phyloP scores from a whole-genome alignment of 257 asterid species.

The Solanum dulcamara region DNA sequence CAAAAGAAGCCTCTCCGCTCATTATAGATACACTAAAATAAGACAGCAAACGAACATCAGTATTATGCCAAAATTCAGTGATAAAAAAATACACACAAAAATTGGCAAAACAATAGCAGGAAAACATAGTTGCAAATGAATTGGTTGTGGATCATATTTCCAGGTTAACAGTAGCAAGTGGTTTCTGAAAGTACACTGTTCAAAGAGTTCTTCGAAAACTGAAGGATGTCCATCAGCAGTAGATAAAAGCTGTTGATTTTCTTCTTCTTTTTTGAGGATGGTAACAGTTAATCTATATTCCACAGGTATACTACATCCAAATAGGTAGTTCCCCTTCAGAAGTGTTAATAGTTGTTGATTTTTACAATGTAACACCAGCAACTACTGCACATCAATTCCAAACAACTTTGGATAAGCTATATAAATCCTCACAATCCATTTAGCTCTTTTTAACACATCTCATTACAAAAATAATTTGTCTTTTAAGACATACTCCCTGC shows the following conservation, averaged over 20 bases:
- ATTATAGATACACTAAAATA: slow-evolving; percentile 62
- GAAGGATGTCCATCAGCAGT: background rate
- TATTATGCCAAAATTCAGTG: background rate
- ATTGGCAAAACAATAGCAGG: background rate
- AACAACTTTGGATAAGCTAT: background rate
- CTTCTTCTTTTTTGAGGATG: background rate
- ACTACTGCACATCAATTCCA: background rate
- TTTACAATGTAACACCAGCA: background rate
- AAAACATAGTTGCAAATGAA: background rate
- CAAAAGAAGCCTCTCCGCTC: slow-evolving; percentile 75
- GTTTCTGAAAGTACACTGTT: background rate
- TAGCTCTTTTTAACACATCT: background rate
- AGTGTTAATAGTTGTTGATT: background rate
- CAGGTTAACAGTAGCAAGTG: background rate
- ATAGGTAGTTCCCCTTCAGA: background rate
- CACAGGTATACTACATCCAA: background rate
- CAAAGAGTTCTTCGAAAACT: background rate
- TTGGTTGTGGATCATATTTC: background rate
- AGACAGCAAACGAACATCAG: background rate
- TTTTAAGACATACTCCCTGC: background rate
- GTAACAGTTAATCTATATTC: background rate
- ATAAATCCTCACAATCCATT: background rate
- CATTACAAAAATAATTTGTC: background rate
- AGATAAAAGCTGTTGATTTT: background rate
- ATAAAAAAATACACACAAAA: background rate